Base-by-base conservation (phyloP, 139 green algal genomes). In the Chlorella vulgaris region DNA sequence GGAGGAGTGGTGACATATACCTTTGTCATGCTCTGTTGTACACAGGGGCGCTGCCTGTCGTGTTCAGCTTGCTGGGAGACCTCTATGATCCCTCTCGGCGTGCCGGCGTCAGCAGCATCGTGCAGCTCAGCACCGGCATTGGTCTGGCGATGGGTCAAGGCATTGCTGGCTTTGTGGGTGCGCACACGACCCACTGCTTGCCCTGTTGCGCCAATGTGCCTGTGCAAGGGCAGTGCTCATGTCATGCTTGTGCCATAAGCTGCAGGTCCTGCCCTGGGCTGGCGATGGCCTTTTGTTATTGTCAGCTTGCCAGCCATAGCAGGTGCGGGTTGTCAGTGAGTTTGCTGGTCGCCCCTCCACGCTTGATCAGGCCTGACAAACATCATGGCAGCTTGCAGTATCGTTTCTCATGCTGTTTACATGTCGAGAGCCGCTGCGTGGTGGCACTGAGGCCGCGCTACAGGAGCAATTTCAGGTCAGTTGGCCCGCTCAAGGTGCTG, bases 211-310 rank as follows among this genome's bases (percentile, higher is more conserved):
- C n/a, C n/a, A n/a, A n/a, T n/a, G n/a, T n/a, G n/a, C n/a, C n/a
- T n/a, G n/a, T n/a, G n/a, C n/a, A n/a, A n/a, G n/a, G n/a, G n/a
- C n/a, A n/a, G n/a, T n/a, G n/a, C n/a, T n/a, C n/a, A n/a, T n/a
- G n/a, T n/a, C n/a, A n/a, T n/a, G n/a, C n/a, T 26, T 78, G 33
- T 70, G 4, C 31, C 2, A 4, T 26, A 1, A 1, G n/a, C 24
- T 58, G 78, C 86, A 88, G 87, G 91, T n/a, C 84, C 89, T 19
- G 77, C 81, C 29, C 84, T 90, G 15, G 91, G 93, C 71, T 98
- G 94, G 94, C 88, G 93, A 2, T 82, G 92, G 77, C 94, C 94
- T 0, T 98, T 97, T 85, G 86, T 95, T 5, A 85, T 97, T 33
- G 87, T 97, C 22, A 87, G 90, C 0, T 58, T 88, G 0, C 93